A percentile compares a stretch with the other conserved stretches of the same genome.
phyloP scores from a whole-genome alignment of 2,329 filamentous ascomycete species.

The Simplicillium sp. region DNA sequence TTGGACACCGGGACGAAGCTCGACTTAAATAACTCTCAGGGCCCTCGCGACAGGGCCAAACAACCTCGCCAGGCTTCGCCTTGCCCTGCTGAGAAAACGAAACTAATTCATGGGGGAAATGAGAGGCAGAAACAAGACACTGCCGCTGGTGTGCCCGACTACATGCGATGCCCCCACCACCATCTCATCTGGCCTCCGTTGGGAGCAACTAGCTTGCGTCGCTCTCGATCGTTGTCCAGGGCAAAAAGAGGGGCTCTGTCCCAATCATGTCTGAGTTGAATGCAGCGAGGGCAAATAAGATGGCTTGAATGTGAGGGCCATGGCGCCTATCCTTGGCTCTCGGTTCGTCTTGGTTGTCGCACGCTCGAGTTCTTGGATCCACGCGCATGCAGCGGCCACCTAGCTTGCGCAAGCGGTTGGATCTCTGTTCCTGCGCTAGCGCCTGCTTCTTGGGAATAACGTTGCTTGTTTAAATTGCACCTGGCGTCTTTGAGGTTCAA shows the following conservation, averaged over 20 bases:
- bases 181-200: constrained; percentile 3
- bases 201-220: not conserved
- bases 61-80: not conserved
- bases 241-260: not conserved
- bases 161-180: constrained; percentile 1
- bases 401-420: too few species aligned
- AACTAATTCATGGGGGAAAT: constrained; percentile 6
- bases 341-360: too few species aligned
- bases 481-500: not conserved
- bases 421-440: too few species aligned
- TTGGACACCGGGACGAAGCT: not conserved
- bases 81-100: not conserved
- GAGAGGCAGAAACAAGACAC: constrained; percentile 6
- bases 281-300: not conserved
- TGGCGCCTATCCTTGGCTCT: not conserved
- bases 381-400: too few species aligned
- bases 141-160: not conserved
- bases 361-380: too few species aligned
- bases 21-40: not conserved
- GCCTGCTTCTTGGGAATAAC: not conserved
- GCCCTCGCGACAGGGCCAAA: not conserved
- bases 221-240: not conserved
- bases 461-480: not conserved
- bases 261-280: not conserved
- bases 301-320: not conserved